Evolutionary conservation across 352 stramenopile species (phyloP).

Genomic region (Globisporangium paroecandrum): DNA sequence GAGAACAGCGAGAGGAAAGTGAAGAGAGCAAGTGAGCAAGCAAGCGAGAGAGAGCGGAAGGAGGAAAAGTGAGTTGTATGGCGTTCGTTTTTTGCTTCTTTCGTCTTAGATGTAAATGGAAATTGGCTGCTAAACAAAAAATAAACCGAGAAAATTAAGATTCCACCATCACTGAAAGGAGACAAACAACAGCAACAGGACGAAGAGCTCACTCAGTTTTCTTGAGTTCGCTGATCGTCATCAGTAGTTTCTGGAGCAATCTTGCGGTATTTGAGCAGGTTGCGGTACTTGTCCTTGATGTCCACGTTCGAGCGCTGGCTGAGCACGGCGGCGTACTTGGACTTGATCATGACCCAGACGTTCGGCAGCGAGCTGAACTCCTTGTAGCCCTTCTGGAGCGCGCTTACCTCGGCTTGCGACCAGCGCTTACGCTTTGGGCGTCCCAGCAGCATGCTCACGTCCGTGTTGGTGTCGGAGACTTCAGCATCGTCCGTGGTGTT

Average conservation of each 20-base stretch:
- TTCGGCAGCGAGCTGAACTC: conserved; percentile 47
- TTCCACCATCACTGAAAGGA: background rate
- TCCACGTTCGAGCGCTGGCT: conserved; percentile 63
- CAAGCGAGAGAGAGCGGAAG: background rate
- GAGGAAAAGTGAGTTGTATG: conserved; percentile 11
- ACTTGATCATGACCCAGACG: conserved; percentile 71
- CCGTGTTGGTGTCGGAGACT: conserved; percentile 3
- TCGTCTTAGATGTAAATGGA: conserved; percentile 13
- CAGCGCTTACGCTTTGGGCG: conserved; percentile 40
- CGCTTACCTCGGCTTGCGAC: conserved; percentile 49
- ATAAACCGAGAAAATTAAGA: conserved; percentile 10
- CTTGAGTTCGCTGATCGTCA: background rate
- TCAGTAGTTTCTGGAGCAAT: background rate
- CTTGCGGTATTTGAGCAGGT: conserved; percentile 49
- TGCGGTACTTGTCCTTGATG: conserved; percentile 85
- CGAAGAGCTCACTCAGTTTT: conserved; percentile 1
- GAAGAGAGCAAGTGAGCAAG: background rate
- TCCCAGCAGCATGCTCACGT: conserved; percentile 15
- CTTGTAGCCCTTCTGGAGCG: conserved; percentile 54
- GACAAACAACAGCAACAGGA: background rate
- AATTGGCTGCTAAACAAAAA: conserved; percentile 16
- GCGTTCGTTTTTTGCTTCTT: conserved; percentile 10
- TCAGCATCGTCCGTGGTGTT: conserved; percentile 11
- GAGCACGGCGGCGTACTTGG: conserved; percentile 43
- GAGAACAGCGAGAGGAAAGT: background rate